These are phyloP conservation scores for Chrysopogon serrulatus DNA, from an alignment of 176 grass and related monocot species.

Conservation along the genomic window DNA sequence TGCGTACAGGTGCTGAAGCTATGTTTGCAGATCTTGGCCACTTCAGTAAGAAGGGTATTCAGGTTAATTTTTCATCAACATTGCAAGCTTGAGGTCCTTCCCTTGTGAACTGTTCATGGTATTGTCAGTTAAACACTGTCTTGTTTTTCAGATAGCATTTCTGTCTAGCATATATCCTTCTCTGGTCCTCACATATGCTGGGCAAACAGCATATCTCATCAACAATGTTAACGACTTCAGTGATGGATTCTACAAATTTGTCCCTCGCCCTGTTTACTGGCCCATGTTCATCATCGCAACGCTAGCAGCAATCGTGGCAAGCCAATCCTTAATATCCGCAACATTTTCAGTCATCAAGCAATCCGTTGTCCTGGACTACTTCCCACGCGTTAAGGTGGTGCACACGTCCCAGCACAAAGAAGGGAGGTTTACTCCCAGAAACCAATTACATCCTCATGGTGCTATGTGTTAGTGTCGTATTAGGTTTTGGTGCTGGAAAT, in stretches of 20 bases:
- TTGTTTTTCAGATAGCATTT: slow-evolving; percentile 68
- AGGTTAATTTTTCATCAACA: slow-evolving; percentile 39
- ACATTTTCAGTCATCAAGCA: slow-evolving; percentile 94
- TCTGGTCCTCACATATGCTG: slow-evolving; percentile 78
- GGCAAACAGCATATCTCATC: slow-evolving; percentile 84
- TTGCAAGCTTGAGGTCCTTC: background rate
- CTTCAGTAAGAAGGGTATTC: slow-evolving; percentile 78
- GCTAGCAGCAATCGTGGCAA: slow-evolving; percentile 71
- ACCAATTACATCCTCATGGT: slow-evolving; percentile 88
- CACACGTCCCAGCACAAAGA: slow-evolving; percentile 75
- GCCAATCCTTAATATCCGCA: slow-evolving; percentile 84
- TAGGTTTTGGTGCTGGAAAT: slow-evolving; percentile 78
- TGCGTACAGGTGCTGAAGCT: slow-evolving; percentile 63
- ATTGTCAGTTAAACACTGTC: background rate
- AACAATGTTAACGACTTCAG: slow-evolving; percentile 64
- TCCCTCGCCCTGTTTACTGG: slow-evolving; percentile 72
- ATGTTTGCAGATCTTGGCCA: slow-evolving; percentile 96
- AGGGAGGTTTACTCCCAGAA: slow-evolving; percentile 89
- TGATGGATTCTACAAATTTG: slow-evolving; percentile 83
- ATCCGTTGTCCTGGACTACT: slow-evolving; percentile 74
- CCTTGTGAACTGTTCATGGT: background rate
- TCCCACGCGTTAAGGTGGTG: slow-evolving; percentile 82
- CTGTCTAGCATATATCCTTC: slow-evolving; percentile 84
- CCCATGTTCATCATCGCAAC: slow-evolving; percentile 82
- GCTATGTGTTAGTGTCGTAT: slow-evolving; percentile 62